Percentiles rank a stretch among this genome's conserved stretches.
phyloP scores from a whole-genome alignment of 371 early-diverging fungal species.

The Mucor mucedo region DNA sequence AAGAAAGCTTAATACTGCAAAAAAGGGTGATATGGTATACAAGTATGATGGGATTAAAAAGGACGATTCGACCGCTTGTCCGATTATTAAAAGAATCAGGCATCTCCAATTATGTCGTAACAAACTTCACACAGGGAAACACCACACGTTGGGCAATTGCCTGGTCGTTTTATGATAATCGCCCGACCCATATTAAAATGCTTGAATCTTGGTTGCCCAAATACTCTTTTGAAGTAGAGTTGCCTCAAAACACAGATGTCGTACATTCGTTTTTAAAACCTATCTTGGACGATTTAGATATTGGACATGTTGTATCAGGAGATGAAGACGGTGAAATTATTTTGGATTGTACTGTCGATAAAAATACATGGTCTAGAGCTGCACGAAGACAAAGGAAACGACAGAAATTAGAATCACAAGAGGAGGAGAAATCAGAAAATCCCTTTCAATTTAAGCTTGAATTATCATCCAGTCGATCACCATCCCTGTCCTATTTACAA shows the following conservation, averaged over 20 bases:
- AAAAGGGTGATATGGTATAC: constrained; percentile 66
- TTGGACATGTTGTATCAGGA: constrained; percentile 18
- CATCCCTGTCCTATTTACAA: constrained; percentile 17
- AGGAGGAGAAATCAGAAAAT: neutral
- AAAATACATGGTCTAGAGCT: constrained; percentile 60
- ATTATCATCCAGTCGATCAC: constrained; percentile 4
- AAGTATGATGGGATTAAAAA: constrained; percentile 64
- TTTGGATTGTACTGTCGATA: constrained; percentile 23
- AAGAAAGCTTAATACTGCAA: constrained; percentile 56
- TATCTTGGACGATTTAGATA: constrained; percentile 42
- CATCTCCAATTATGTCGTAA: constrained; percentile 53
- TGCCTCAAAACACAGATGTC: constrained; percentile 15
- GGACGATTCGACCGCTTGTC: constrained; percentile 49
- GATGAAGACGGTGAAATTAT: constrained; percentile 1
- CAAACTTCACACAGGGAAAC: constrained; percentile 60
- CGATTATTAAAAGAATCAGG: constrained; percentile 37
- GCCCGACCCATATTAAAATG: constrained; percentile 29
- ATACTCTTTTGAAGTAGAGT: constrained; percentile 28
- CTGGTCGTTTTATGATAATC: constrained; percentile 61
- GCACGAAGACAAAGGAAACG: constrained; percentile 42
- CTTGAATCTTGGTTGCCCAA: constrained; percentile 40
- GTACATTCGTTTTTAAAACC: constrained; percentile 16
- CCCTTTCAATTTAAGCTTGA: constrained; percentile 33
- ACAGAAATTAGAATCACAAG: constrained; percentile 26
- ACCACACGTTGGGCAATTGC: constrained; percentile 72